Evolutionary conservation across 2,329 filamentous ascomycete genomes (phyloP), one percentile per base, ranked within the genome.

Genomic region (Trichoderma sp.): DNA sequence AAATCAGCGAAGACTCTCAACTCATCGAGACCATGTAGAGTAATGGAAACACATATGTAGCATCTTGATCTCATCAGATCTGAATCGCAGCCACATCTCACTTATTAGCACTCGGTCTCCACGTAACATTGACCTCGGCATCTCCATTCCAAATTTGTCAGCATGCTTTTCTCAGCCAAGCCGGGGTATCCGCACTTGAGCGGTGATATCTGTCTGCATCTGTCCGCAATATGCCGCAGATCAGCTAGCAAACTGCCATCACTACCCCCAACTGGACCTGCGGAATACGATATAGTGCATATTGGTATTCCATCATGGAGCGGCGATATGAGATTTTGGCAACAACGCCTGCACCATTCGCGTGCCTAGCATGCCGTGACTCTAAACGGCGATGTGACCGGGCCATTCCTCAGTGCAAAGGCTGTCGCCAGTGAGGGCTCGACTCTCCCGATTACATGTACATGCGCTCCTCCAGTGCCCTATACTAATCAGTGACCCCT

Each of bases 321-420:
- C 34, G 63, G 52, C 63, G 63, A 6, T 65, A 65, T n/a, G 63
- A 65, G 32, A 15, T 37, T 32, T 19, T 65, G 52, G 63, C 63
- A 19, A 65, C 52, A 10, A 65, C 63, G 29, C 63, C 63, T 1
- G 63, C 63, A 15, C 63, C 37, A 8, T 65, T 56, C 34, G 52
- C 63, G 8, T 69, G 68, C 10, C 25, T 63, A 15, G 53, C 59
- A 25, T 69, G 68, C 29, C 68, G 68, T 4, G 57, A 64, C 25
- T 60, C 66, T 4, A 69, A 69, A 5, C 32, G 68, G 19, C 68
- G 68, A 7, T 69, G 68, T 48, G 68, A 69, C 22, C 68, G 68
- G 3, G 45, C 58, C 13, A 35, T 64, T 60, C 68, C 68, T 10
- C 42, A 64, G 34, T 69, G 68, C 68, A 59, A 42, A 56, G 64